These are phyloP conservation scores for Manihot esculenta DNA, from an alignment of 441 rosid species.

Conservation along the genomic window DNA sequence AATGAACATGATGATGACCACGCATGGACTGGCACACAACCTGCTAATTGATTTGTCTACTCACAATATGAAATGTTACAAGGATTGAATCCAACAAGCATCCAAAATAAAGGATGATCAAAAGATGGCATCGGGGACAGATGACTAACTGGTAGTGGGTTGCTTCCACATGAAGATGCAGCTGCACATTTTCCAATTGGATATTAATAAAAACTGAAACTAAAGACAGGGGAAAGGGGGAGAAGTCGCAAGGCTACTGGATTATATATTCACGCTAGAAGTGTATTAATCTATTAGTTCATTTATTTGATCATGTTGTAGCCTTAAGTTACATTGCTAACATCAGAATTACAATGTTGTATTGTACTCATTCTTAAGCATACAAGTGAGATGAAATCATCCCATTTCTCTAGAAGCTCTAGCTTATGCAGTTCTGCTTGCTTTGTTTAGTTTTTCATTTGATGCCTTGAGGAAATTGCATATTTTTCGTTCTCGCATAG, in stretches of 20 bases:
- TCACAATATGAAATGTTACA: neutral
- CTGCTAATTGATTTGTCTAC: slow-evolving; percentile 44
- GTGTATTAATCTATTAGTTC: neutral
- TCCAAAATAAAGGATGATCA: slow-evolving; percentile 6
- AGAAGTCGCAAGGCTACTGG: too few species aligned
- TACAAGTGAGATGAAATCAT: neutral
- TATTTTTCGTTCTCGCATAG: neutral
- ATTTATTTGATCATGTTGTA: neutral
- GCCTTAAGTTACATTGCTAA: neutral
- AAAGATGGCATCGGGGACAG: too few species aligned
- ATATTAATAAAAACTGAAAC: neutral
- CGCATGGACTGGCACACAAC: slow-evolving; percentile 62
- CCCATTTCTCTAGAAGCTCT: neutral
- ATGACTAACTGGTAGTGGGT: too few species aligned
- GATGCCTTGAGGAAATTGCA: neutral
- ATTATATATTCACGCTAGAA: too few species aligned
- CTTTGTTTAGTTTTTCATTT: neutral
- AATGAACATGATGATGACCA: slow-evolving; percentile 45
- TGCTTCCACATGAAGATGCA: neutral
- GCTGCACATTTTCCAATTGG: neutral
- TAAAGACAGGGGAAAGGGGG: neutral
- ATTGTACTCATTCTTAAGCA: neutral
- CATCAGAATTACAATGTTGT: neutral
- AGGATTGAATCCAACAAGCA: neutral
- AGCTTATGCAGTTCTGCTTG: neutral